phyloP scores from a whole-genome alignment of 306 rosid species.

The Mimosa bimucronata region DNA sequence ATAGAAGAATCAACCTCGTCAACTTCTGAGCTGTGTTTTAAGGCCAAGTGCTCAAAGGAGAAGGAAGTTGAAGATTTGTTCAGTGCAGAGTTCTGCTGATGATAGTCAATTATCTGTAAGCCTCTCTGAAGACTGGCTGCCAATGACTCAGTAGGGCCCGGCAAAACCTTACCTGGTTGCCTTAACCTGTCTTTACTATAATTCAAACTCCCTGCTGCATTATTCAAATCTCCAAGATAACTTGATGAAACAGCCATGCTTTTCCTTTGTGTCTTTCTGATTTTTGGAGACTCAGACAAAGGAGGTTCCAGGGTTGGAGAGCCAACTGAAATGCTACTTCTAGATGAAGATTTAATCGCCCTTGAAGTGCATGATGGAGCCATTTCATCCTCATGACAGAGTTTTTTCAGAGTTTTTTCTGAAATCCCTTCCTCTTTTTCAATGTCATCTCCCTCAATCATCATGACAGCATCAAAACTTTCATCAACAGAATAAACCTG shows the following conservation, averaged over 20 bases:
- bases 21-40: constrained; percentile 56
- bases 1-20: constrained; percentile 49
- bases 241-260: constrained; percentile 67
- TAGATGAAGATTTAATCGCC: constrained; percentile 51
- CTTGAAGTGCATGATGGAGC: constrained; percentile 47
- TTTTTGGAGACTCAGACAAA: constrained; percentile 88
- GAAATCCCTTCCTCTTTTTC: constrained; percentile 55
- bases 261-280: constrained; percentile 70
- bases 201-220: constrained; percentile 55
- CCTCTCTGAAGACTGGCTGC: constrained; percentile 98
- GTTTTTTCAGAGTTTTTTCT: constrained; percentile 38
- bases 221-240: constrained; percentile 58
- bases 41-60: constrained; percentile 76
- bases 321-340: constrained; percentile 70
- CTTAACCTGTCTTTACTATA: constrained; percentile 52
- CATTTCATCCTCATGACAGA: constrained; percentile 46
- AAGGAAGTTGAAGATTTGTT: constrained; percentile 77
- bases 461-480: constrained; percentile 54
- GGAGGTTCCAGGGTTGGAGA: constrained; percentile 76
- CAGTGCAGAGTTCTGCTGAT: constrained; percentile 72
- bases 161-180: constrained; percentile 65
- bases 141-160: constrained; percentile 84
- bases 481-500: constrained; percentile 59
- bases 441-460: constrained; percentile 55
- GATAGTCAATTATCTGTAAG: constrained; percentile 80